Evolutionary conservation across 1,284 basidiomycete genomes (phyloP), one percentile per base, ranked within the genome.

Genomic region (Anthracocystis panici-leucophaei): DNA sequence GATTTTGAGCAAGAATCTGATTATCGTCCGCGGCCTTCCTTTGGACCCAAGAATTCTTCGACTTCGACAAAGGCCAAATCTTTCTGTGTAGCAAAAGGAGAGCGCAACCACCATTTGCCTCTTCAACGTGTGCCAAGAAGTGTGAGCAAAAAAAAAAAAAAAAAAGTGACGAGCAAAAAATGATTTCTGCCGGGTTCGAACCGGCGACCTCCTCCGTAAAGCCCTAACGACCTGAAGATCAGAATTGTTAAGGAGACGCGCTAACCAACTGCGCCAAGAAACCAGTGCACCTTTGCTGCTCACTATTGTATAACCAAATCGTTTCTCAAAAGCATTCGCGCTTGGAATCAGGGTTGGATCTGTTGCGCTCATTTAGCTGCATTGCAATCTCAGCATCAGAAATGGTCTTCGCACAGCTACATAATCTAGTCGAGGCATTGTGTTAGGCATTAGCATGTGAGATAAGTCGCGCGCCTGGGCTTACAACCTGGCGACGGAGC

Each of bases 221-320:
- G 58, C 71, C 67, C 52, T 67, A 75, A 75, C 73, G 59, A 66
- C 65, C 73, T 52, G 66, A 57, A 18, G 56, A 64, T 41, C 62
- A 55, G 65, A 64, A 69, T 60, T 75, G 73, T 75, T 75, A 75
- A 75, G 67, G 73, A 75, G 73, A 75, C 67, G 73, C 73, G 73
- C 73, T 75, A 75, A 75, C 73, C 73, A 75, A 71, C 73, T 75
- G 67, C 73, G 73, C 73, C 73, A 75, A 61, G 71, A 74, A 74
- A 74, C 71, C 71, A n/a, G n/a, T n/a, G n/a, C n/a, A 1, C n/a
- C n/a, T n/a, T n/a, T n/a, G n/a, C n/a, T n/a, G n/a, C n/a, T n/a
- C n/a, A n/a, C n/a, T n/a, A n/a, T n/a, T n/a, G n/a, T n/a, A n/a
- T n/a, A n/a, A n/a, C n/a, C n/a, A n/a, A n/a, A n/a, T n/a, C n/a